Evolutionary conservation across 306 rosid species (phyloP), one percentile per base, ranked within the genome.

Genomic region (Nissolia schottii): DNA sequence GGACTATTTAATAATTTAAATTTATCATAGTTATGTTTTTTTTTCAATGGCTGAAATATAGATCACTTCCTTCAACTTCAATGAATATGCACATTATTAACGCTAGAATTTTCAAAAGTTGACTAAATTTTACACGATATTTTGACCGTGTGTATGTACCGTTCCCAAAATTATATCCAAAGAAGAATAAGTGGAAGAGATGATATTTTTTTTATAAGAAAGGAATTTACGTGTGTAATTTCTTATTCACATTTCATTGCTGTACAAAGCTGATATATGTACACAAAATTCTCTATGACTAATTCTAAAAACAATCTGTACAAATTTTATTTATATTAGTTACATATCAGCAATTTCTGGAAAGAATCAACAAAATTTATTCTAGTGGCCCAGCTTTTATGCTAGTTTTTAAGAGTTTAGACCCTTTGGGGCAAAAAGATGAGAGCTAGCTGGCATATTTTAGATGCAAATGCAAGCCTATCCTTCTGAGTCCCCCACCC

Each of bases 401-500:
- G 51, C 29, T 24, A 48, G 55, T 59, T 55, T 67, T 41, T 40
- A 28, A 15, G 14, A 28, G 74, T 41, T 40, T 58, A 15, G 14
- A 28, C 49, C 67, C 49, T 67, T 48, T 38, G 65, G 24, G 65
- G 60, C 55, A 63, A 85, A 80, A 66, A 67, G 24, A 24, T 58
- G 80, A 76, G 46, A 62, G 73, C 53, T 64, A 68, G 45, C 71
- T 77, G 77, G 77, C 79, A 60, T 67, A 22, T 59, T 71, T n/a
- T 22, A 29, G 32, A 72, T 76, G 70, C 68, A 59, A 53, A 72
- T 76, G 70, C 68, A 59, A 53, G 86, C 74, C 76, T 58, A 85
- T 80, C 87, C 71, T 58, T 6, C 5, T 16, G 6, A 16, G 43
- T 64, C 64, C 59, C 23, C n/a, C n/a, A n/a, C n/a, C n/a, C n/a